Conservation (phyloP, 305 asterid genomes). For the Coffea humblotiana region DNA sequence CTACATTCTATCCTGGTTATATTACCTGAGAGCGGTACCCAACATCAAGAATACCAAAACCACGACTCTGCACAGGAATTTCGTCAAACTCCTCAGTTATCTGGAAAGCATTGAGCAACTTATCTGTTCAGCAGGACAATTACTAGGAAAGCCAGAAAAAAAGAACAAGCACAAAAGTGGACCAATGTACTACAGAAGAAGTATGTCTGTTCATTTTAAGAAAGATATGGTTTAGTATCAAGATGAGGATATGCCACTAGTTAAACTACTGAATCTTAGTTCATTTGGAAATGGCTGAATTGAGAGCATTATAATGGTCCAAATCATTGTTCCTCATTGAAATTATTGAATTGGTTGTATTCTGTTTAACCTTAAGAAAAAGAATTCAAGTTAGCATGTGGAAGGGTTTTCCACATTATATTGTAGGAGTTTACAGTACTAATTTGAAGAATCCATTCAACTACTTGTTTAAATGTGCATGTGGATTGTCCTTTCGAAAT, state of each 20-base stretch:
- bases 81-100: conserved; percentile 91
- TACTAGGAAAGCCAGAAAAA: background rate
- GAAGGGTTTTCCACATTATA: background rate
- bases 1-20: background rate
- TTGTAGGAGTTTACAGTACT: background rate
- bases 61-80: conserved; percentile 89
- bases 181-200: background rate
- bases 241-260: background rate
- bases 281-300: background rate
- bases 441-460: background rate
- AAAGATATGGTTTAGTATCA: background rate
- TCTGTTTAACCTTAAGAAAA: background rate
- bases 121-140: conserved; percentile 3
- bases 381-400: background rate
- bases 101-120: conserved; percentile 39
- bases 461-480: background rate
- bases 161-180: background rate
- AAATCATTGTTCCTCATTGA: background rate
- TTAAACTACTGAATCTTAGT: background rate
- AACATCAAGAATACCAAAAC: conserved; percentile 97
- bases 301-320: background rate
- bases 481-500: background rate
- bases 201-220: background rate
- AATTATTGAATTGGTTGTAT: background rate
- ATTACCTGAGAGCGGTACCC: conserved; percentile 91